Conservation (phyloP, 306 rosid genomes). For the Acacia confusa region DNA sequence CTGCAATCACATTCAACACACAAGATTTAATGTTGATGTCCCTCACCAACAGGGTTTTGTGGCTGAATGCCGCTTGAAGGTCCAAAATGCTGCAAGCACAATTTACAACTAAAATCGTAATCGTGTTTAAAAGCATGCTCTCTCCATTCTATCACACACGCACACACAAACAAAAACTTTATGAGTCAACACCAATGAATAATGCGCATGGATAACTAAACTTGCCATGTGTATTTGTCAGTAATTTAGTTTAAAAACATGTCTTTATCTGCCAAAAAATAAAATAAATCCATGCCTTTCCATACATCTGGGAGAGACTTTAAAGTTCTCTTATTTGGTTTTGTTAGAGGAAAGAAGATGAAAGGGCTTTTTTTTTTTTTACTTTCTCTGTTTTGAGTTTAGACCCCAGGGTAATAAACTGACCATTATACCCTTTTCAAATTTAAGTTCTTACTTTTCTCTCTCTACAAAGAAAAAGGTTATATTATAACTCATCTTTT, state of each 20-base stretch:
- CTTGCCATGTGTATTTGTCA: constrained; percentile 18
- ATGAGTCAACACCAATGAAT: constrained; percentile 22
- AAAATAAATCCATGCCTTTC: constrained; percentile 20
- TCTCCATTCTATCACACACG: constrained; percentile 45
- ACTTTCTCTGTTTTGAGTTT: background rate
- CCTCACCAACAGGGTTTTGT: constrained; percentile 53
- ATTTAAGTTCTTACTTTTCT: background rate
- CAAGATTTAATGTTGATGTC: constrained; percentile 39
- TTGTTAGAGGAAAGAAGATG: background rate
- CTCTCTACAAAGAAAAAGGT: background rate
- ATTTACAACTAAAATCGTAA: constrained; percentile 55
- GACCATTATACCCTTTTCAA: background rate
- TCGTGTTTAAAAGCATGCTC: constrained; percentile 40
- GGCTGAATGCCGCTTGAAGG: constrained; percentile 59
- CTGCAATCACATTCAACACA: constrained; percentile 38
- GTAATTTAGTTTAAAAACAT: constrained; percentile 17
- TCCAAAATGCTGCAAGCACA: constrained; percentile 57
- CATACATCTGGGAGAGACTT: background rate
- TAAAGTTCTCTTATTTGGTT: background rate
- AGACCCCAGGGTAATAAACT: background rate
- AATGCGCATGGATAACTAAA: constrained; percentile 6
- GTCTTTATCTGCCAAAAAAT: background rate
- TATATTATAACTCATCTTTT: background rate
- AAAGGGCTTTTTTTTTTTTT: background rate
- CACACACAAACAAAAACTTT: constrained; percentile 37